Conservation (phyloP, 1,139 yeast species). For the Kodamaea plutei region DNA sequence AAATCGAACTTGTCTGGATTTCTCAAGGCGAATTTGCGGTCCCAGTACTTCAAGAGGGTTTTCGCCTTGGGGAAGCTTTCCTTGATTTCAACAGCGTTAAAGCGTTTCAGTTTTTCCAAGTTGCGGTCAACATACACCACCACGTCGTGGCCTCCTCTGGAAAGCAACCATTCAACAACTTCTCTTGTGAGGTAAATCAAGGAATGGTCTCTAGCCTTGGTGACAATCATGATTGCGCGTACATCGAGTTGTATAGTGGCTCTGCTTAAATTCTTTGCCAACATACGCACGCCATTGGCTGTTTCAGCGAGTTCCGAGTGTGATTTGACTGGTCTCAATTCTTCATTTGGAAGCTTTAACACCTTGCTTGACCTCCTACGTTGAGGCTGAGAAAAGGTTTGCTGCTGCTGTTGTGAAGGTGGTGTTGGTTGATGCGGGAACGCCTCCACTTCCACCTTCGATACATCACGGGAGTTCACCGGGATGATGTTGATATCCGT, state of each 20-base stretch:
- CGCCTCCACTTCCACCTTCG: slow-evolving; percentile 2
- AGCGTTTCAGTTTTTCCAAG: slow-evolving; percentile 56
- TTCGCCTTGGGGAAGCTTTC: slow-evolving; percentile 39
- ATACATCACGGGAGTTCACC: slow-evolving; percentile 5
- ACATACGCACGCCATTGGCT: slow-evolving; percentile 79
- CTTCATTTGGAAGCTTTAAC: slow-evolving; percentile 32
- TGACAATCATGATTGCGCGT: slow-evolving; percentile 69
- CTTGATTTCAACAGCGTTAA: slow-evolving; percentile 45
- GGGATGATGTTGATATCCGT: slow-evolving; percentile 1
- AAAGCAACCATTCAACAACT: slow-evolving; percentile 70
- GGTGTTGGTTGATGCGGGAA: slow-evolving; percentile 8
- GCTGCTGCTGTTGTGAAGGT: neutral
- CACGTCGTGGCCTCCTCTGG: slow-evolving; percentile 38
- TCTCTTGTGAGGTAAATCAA: slow-evolving; percentile 71
- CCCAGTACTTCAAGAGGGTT: slow-evolving; percentile 62
- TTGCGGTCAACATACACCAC: slow-evolving; percentile 69
- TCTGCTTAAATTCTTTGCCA: slow-evolving; percentile 68
- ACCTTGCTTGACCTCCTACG: slow-evolving; percentile 22
- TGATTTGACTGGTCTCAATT: slow-evolving; percentile 49
- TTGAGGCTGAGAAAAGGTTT: slow-evolving; percentile 2
- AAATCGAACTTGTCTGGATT: slow-evolving; percentile 67
- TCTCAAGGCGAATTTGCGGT: slow-evolving; percentile 48
- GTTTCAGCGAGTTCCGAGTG: slow-evolving; percentile 79
- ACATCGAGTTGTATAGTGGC: slow-evolving; percentile 73
- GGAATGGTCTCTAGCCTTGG: slow-evolving; percentile 81